Evolutionary conservation across 1,284 basidiomycete genomes (phyloP), one percentile per base, ranked within the genome.

Genomic region (Sanghuangporus sanghuang): DNA sequence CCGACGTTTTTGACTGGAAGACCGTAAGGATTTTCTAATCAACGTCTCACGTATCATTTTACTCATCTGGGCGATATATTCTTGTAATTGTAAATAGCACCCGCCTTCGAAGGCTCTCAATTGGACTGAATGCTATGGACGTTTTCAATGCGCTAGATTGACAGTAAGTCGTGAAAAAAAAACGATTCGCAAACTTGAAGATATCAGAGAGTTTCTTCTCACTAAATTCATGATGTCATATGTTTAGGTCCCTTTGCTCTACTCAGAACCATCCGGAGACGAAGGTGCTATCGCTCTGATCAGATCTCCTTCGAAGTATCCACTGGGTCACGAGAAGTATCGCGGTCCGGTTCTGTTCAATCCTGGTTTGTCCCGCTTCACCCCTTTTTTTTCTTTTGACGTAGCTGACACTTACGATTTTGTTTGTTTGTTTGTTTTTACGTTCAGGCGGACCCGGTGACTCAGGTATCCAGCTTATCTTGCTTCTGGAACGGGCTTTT

Each of bases 281-380:
- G 65, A 68, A 8, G 73, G 73, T 14, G 68, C 69, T 16, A 69
- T 76, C 49, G 74, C 75, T 3, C 57, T 75, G 46, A 61, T 71
- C 9, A 68, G 68, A 38, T n/a, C 68, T 3, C 68, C 68, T 23
- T 70, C 75, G 2, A 67, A 35, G 16, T 61, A 73, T 7, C 42
- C 70, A 2, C 57, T 65, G 18, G 57, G 64, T 23, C 63, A 70
- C 14, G 53, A 68, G 27, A 59, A 65, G 5, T 75, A 74, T 57
- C 68, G 68, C 11, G 75, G 74, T 1, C 74, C 75, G 2, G 67
- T 76, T 40, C 65, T 75, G 2, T 68, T 73, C 62, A 76, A 75
- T 59, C 75, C 75, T 8, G 75, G 74, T 64, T 63, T 21, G 66
- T 39, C 35, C 12, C 18, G 36, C 9, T 53, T 32, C 14, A 40